Base-by-base conservation (phyloP, 2,329 filamentous ascomycete species). In the Aphanoascus verrucosus region DNA sequence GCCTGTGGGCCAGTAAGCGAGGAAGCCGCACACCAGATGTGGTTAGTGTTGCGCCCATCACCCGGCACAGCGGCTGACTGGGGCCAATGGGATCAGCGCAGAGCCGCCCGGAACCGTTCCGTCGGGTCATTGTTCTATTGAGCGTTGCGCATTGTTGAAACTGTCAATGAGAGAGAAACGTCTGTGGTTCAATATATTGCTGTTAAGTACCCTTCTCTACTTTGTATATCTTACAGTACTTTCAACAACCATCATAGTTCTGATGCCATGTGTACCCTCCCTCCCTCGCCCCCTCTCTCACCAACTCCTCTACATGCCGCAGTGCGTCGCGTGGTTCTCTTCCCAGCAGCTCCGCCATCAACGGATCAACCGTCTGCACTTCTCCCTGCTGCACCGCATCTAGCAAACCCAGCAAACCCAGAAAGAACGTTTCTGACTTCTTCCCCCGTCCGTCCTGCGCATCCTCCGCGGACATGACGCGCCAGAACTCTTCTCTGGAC, bases 341-440 rank as follows among this genome's bases (percentile, higher is more conserved):
- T 2, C 71, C 74, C 40, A 77, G 60, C n/a, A 77, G 52, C 17
- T 72, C 67, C 40, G 55, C 65, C 63, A 77, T 65, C 43, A 74
- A 62, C 14, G 64, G 62, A 58, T 73, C 69, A 14, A 74, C 72
- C 3, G 68, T 64, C 0, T 62, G 60, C 9, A 71, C 66, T 62
- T 77, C 75, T 0, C 75, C 75, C 6, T 65, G 63, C 7, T 60
- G 60, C 43, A 77, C 73, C 0, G 67, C 69, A 14, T 74, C 71
- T 64, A 73, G 74, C 49, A 74, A 72, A 2, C 72, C 72, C 3
- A 71, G 58, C 63, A 74, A 69, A 6, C 60, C 60, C 19, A 59
- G 54, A 53, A 72, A 74, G 60, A 74, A 74, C 1, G 56, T 62
- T 45, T 59, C 60, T 0, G 62, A 46, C 51, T 73, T 73, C 14